Base-by-base conservation (phyloP, 176 grass and related monocot genomes). In the Canna indica region DNA sequence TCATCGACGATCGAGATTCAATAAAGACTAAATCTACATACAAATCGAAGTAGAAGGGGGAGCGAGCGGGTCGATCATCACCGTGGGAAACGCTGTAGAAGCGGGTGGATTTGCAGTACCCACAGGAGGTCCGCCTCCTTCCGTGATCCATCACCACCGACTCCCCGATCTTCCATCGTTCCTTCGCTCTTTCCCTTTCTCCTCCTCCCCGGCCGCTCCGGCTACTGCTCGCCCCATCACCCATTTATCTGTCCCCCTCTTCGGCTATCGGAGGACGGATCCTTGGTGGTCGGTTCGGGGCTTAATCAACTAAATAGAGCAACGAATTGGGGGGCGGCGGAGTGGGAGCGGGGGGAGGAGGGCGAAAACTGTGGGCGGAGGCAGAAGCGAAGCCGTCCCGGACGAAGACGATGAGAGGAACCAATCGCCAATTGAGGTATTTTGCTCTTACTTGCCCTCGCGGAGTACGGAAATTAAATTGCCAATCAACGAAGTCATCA, bases 41-140 rank as follows among this genome's bases (percentile, higher is more conserved):
- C 14, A 10, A 58, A 38, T 73, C 24, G 53, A 53, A 42, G 47
- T 5, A 22, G 17, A 30, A 46, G 17, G 38, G 15, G n/a, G 44
- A 5, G 15, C 1, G 2, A 47, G 5, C 24, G 26, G 10, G 39
- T 7, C 28, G 27, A 34, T 27, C 32, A 10, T n/a, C 33, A 83
- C 76, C 75, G 34, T 79, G 81, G 54, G 91, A 86, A 78, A 96
- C 86, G 85, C 91, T 86, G 16, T 77, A 80, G 27, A 44, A 14
- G 47, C 76, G 56, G 76, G 81, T 72, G 59, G 88, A 91, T 80
- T 62, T 83, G 80, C 85, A 91, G 82, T 96, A 96, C 44, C 81
- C 83, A 72, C 92, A 96, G 60, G 79, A 72, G 0, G 79, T 77
- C 18, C 77, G 76, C 26, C 79, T 74, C 75, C 81, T 75, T 64